These are phyloP conservation scores for Laburnicola sp. DNA, from an alignment of 2,329 filamentous ascomycete species.

Conservation along the genomic window DNA sequence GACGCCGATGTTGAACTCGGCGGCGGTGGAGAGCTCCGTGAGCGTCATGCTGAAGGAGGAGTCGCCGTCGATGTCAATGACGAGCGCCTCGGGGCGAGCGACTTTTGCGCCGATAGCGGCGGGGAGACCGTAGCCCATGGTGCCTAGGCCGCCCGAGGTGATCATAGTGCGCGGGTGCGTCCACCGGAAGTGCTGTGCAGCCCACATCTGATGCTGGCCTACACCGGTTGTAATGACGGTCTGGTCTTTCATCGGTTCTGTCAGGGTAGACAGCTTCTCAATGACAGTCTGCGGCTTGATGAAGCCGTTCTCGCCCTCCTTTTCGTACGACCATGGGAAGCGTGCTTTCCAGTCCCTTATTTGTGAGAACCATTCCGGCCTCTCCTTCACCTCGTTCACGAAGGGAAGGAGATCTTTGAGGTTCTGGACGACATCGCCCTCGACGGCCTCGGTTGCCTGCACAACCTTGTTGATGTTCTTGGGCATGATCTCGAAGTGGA, in stretches of 20 bases:
- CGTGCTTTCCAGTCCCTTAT: slow-evolving; percentile 89
- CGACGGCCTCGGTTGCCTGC: slow-evolving; percentile 91
- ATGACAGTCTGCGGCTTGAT: slow-evolving; percentile 97
- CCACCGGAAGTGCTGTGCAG: slow-evolving; percentile 96
- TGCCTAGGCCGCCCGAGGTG: slow-evolving; percentile 91
- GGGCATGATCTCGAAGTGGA: slow-evolving; percentile 98
- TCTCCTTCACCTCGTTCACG: slow-evolving; percentile 65
- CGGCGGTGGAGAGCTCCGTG: slow-evolving; percentile 88
- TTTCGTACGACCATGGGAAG: slow-evolving; percentile 87
- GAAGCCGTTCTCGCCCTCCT: slow-evolving; percentile 70
- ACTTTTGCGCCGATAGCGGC: slow-evolving; percentile 96
- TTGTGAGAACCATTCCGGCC: slow-evolving; percentile 85
- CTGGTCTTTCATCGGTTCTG: slow-evolving; percentile 74
- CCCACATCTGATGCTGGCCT: slow-evolving; percentile 99
- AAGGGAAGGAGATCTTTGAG: slow-evolving; percentile 73
- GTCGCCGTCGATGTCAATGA: slow-evolving; percentile 95
- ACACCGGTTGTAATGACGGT: slow-evolving; percentile 93
- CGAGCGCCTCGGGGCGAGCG: slow-evolving; percentile 75
- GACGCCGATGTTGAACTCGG: slow-evolving; percentile 94
- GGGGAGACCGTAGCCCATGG: slow-evolving; percentile 94
- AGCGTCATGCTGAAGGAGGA: slow-evolving; percentile 99
- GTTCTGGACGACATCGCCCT: slow-evolving; percentile 86
- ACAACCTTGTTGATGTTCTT: slow-evolving; percentile 99
- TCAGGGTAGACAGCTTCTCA: slow-evolving; percentile 84
- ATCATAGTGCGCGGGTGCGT: slow-evolving; percentile 89